Conservation (phyloP, 1,139 yeast species). For the Trichomonascaceae sp. region DNA sequence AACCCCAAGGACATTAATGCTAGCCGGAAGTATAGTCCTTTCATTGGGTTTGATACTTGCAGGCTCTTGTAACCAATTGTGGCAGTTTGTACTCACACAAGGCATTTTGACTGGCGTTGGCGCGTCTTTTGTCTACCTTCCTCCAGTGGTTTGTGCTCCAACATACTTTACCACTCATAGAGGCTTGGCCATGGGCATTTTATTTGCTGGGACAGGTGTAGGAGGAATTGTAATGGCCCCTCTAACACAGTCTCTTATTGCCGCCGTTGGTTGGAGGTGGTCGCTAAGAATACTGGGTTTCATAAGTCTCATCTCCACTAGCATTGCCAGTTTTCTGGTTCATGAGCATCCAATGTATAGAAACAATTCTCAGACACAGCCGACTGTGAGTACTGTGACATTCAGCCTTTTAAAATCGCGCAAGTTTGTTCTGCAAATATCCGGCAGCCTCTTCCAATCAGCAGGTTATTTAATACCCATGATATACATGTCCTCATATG, state of each 20-base stretch:
- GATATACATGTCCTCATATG: slow-evolving; percentile 40
- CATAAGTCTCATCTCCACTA: slow-evolving; percentile 20
- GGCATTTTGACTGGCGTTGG: slow-evolving; percentile 40
- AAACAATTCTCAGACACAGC: slow-evolving; percentile 8
- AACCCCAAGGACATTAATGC: slow-evolving; percentile 10
- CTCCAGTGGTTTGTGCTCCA: slow-evolving; percentile 41
- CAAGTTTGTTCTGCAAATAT: slow-evolving; percentile 31
- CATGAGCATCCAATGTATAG: slow-evolving; percentile 15
- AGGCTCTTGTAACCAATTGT: slow-evolving; percentile 14
- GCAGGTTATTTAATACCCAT: slow-evolving; percentile 41
- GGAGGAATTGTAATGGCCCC: slow-evolving; percentile 41
- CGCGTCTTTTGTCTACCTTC: slow-evolving; percentile 35
- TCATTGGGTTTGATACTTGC: slow-evolving; percentile 19
- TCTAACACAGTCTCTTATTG: slow-evolving; percentile 31
- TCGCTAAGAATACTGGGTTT: slow-evolving; percentile 36
- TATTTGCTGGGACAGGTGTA: slow-evolving; percentile 41
- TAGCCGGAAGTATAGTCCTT: slow-evolving; percentile 14
- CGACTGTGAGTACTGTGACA: slow-evolving; percentile 23
- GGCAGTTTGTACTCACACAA: slow-evolving; percentile 35
- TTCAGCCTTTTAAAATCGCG: slow-evolving; percentile 22
- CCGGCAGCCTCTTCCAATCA: slow-evolving; percentile 36
- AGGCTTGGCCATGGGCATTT: slow-evolving; percentile 40
- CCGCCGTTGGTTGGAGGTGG: slow-evolving; percentile 38
- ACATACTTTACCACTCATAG: slow-evolving; percentile 36
- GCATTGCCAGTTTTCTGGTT: slow-evolving; percentile 16